Conservation (phyloP, 2,329 filamentous ascomycete species). For the Sclerotiophoma versabilis region DNA sequence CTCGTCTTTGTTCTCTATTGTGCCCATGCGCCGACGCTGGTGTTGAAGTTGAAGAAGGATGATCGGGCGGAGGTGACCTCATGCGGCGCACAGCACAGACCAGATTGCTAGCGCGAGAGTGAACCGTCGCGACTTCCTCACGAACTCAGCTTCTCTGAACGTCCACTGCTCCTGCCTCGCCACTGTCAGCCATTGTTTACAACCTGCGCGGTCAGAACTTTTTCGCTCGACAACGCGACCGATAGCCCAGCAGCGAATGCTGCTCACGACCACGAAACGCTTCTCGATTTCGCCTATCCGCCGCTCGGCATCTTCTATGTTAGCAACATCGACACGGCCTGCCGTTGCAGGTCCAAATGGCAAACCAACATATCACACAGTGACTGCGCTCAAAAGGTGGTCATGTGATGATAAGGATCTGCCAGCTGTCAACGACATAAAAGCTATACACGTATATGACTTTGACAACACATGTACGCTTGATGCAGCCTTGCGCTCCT, state of each 20-base stretch:
- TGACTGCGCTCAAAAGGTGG: conserved; percentile 83
- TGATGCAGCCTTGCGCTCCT: conserved; percentile 5
- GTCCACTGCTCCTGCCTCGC: conserved; percentile 3
- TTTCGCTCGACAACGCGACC: not conserved
- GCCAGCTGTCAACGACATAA: conserved; percentile 75
- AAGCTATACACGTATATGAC: conserved; percentile 89
- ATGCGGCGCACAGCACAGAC: conserved; percentile 20
- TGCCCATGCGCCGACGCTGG: conserved; percentile 37
- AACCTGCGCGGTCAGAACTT: not conserved
- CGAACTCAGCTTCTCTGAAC: conserved; percentile 3
- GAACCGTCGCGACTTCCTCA: conserved; percentile 17
- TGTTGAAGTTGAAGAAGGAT: conserved; percentile 15
- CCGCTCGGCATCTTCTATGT: conserved; percentile 41
- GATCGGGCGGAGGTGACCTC: conserved; percentile 24
- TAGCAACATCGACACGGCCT: conserved; percentile 41
- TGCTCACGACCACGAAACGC: conserved; percentile 30
- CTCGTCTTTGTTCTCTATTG: conserved; percentile 22
- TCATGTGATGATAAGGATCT: conserved; percentile 77
- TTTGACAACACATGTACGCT: conserved; percentile 91
- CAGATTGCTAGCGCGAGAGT: not conserved
- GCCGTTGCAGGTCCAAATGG: conserved; percentile 37
- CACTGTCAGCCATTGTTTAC: not conserved
- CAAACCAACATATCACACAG: conserved; percentile 57
- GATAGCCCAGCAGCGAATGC: conserved; percentile 26
- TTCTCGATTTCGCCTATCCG: conserved; percentile 21